phyloP scores from a whole-genome alignment of 352 stramenopile species.

The Globisporangium cylindrosporum region DNA sequence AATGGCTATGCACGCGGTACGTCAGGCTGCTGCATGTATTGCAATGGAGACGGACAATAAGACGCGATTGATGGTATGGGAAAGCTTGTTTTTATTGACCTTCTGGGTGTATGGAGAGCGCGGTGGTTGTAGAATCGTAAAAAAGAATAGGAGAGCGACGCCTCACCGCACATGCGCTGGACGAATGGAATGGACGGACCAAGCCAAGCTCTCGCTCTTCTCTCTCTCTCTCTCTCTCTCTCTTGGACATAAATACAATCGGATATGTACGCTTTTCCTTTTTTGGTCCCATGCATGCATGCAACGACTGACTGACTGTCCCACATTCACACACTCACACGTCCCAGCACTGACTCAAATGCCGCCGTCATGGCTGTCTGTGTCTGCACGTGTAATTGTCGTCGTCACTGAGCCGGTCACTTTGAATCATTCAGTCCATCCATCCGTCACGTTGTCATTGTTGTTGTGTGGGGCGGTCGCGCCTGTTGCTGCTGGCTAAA shows the following conservation, averaged over 20 bases:
- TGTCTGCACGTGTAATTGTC: not conserved
- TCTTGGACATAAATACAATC: slow-evolving; percentile 13
- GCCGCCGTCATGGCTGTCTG: not conserved
- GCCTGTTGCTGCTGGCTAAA: slow-evolving; percentile 16
- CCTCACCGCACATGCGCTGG: slow-evolving; percentile 1
- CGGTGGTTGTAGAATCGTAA: not conserved
- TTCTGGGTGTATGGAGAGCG: not conserved
- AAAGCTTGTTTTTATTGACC: not conserved
- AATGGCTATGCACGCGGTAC: not conserved
- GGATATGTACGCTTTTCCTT: not conserved
- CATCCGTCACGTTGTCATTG: slow-evolving; percentile 2
- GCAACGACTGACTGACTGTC: slow-evolving; percentile 1
- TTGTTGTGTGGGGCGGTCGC: no score
- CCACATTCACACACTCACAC: not conserved
- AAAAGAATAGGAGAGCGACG: not conserved
- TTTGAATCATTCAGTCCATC: not conserved
- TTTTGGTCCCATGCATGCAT: not conserved
- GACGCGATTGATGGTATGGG: not conserved
- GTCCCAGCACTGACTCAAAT: slow-evolving; percentile 1
- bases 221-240: slow-evolving; percentile 3
- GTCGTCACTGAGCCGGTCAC: not conserved
- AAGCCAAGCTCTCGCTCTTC: not conserved
- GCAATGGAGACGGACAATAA: not conserved
- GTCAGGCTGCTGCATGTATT: not conserved
- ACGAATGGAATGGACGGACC: slow-evolving; percentile 15